phyloP scores from a whole-genome alignment of 257 asterid species.

The Fraxinus cuspidata region DNA sequence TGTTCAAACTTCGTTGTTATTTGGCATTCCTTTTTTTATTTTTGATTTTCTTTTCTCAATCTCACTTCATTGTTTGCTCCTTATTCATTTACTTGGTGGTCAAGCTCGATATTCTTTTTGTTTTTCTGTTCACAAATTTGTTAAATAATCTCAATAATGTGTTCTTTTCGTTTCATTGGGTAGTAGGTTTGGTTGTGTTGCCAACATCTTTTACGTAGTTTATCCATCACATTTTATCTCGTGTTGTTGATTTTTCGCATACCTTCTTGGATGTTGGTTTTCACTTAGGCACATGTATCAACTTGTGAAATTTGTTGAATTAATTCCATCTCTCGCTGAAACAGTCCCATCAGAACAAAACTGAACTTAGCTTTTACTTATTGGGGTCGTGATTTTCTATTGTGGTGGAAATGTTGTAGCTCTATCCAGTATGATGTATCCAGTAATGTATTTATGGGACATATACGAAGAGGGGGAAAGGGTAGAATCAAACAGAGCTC shows the following conservation, averaged over 20 bases:
- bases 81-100: slow-evolving; percentile 16
- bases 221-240: not conserved
- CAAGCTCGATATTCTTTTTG: not conserved
- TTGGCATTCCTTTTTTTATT: not conserved
- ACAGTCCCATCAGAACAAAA: too few species aligned
- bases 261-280: not conserved
- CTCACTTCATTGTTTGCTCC: slow-evolving; percentile 18
- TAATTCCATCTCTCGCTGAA: too few species aligned
- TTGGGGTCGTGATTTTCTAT: not conserved
- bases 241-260: not conserved
- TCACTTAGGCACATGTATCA: not conserved
- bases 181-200: slow-evolving; percentile 7
- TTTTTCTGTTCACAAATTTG: not conserved
- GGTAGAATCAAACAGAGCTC: not conserved
- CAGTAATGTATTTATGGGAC: slow-evolving; percentile 5
- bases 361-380: too few species aligned
- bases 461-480: slow-evolving; percentile 8
- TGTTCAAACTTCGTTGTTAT: not conserved
- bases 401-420: not conserved
- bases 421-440: not conserved
- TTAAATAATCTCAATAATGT: too few species aligned
- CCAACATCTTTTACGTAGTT: not conserved
- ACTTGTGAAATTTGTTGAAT: not conserved
- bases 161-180: slow-evolving; percentile 2
- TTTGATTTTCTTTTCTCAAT: not conserved